phyloP scores from a whole-genome alignment of 768 basidiomycete species.

The Auricularia sp. region DNA sequence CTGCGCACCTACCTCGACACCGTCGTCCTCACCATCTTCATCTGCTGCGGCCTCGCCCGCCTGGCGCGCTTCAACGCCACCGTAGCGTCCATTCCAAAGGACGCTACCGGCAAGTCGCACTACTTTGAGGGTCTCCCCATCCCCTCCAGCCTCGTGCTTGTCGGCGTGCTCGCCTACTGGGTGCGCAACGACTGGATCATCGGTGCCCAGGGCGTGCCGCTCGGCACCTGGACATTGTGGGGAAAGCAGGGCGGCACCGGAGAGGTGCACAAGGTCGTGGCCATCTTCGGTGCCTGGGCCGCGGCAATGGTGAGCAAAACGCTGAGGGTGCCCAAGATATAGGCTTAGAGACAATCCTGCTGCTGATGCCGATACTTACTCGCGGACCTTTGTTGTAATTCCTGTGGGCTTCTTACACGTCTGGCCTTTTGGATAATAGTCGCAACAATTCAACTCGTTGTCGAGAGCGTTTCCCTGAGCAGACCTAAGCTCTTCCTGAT shows the following conservation, averaged over 20 bases:
- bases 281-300: conserved; percentile 81
- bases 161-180: conserved; percentile 73
- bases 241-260: conserved; percentile 62
- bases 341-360: neutral
- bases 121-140: conserved; percentile 99
- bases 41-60: conserved; percentile 92
- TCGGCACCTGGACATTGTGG: conserved; percentile 67
- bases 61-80: conserved; percentile 98
- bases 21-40: conserved; percentile 76
- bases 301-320: conserved; percentile 99
- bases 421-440: too few species aligned
- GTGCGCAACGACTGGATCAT: conserved; percentile 76
- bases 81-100: conserved; percentile 87
- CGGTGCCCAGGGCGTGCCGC: conserved; percentile 64
- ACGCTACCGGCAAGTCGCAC: conserved; percentile 72
- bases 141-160: conserved; percentile 77
- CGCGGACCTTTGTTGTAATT: too few species aligned
- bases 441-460: too few species aligned
- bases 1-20: conserved; percentile 88
- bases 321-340: conserved; percentile 72
- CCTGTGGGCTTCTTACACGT: too few species aligned
- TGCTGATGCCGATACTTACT: too few species aligned
- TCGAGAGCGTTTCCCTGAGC: too few species aligned
- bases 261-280: conserved; percentile 72
- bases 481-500: too few species aligned